Conservation (phyloP, 306 rosid genomes). For the Ziziphus jujuba region DNA sequence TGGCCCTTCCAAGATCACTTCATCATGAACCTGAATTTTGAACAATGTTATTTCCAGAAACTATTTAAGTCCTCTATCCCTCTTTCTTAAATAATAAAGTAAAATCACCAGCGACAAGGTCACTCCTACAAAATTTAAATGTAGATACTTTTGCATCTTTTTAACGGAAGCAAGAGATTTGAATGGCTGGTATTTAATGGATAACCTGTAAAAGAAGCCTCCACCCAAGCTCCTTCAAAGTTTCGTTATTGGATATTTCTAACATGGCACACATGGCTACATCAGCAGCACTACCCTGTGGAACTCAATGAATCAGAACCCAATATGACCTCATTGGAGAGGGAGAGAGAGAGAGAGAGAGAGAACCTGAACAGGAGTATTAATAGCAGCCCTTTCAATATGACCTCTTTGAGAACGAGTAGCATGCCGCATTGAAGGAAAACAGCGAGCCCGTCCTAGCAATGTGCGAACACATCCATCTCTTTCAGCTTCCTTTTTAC, state of each 20-base stretch:
- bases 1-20: slow-evolving; percentile 97
- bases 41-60: slow-evolving; percentile 18
- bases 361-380: slow-evolving; percentile 92
- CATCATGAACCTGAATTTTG: slow-evolving; percentile 78
- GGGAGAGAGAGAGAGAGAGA: slow-evolving; percentile 11
- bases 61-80: not conserved
- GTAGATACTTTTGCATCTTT: no score
- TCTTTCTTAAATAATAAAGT: not conserved
- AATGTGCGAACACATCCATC: slow-evolving; percentile 61
- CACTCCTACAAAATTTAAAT: no score
- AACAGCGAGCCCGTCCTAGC: slow-evolving; percentile 79
- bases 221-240: slow-evolving; percentile 86
- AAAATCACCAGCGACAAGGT: not conserved
- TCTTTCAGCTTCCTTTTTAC: slow-evolving; percentile 67
- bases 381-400: slow-evolving; percentile 94
- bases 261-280: slow-evolving; percentile 99
- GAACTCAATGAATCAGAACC: slow-evolving; percentile 21
- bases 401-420: slow-evolving; percentile 72
- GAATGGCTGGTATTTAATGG: not conserved
- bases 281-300: slow-evolving; percentile 98
- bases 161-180: no score
- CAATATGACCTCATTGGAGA: not conserved
- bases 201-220: slow-evolving; percentile 86
- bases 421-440: slow-evolving; percentile 65
- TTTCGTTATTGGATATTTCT: slow-evolving; percentile 60